A percentile compares a stretch with the other conserved stretches of the same genome.
These are phyloP conservation scores for Logfia minima DNA, from an alignment of 129 eudicot species.

Conservation along the genomic window DNA sequence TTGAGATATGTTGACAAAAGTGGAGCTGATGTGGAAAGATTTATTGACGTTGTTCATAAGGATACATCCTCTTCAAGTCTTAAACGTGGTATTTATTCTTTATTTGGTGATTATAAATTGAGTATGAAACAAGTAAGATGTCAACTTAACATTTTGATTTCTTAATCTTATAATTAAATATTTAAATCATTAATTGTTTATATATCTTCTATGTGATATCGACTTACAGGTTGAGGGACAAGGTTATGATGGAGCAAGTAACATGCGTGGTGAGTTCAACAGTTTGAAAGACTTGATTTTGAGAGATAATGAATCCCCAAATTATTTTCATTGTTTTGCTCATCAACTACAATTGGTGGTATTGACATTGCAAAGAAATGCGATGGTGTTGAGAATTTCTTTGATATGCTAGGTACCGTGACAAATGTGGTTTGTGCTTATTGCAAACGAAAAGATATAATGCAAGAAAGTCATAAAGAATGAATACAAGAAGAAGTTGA, in stretches of 20 bases:
- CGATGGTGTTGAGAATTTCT: not conserved
- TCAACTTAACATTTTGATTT: not conserved
- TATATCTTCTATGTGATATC: too few species aligned
- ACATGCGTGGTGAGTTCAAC: not conserved
- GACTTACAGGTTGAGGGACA: not conserved
- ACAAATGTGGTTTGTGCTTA: too few species aligned
- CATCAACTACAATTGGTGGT: not conserved
- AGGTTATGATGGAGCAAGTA: not conserved
- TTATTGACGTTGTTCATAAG: not conserved
- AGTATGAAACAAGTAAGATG: not conserved
- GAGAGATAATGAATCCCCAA: not conserved
- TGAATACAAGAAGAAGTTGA: not conserved
- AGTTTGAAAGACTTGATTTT: not conserved
- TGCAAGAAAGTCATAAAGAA: not conserved
- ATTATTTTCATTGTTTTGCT: not conserved
- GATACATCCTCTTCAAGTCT: not conserved
- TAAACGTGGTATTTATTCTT: not conserved
- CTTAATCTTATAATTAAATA: not conserved
- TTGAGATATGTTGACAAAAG: not conserved
- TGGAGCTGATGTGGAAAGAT: not conserved
- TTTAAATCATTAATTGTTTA: too few species aligned
- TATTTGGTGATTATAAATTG: not conserved
- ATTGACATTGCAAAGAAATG: not conserved
- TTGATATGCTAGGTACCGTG: not conserved
- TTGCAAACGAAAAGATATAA: not conserved